phyloP scores from a whole-genome alignment of 225 moss, liverwort and hornwort genomes.

The Pleurozium schreberi region DNA sequence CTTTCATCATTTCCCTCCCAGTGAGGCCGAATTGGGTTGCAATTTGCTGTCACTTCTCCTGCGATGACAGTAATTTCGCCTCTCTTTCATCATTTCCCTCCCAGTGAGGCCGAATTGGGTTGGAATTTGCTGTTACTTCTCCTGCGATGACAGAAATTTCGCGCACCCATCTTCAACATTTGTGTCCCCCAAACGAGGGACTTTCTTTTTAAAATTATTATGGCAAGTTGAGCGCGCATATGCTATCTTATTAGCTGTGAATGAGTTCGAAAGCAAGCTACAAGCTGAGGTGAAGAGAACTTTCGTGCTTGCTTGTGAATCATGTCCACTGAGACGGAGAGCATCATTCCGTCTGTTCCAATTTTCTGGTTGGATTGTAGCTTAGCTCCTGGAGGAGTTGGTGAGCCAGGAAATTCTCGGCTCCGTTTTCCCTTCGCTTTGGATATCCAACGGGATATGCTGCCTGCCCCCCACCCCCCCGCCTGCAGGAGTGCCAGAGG shows the following conservation, averaged over 20 bases:
- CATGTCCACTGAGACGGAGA: not conserved
- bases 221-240: not conserved
- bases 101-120: too few relatives aligned
- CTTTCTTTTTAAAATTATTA: not conserved
- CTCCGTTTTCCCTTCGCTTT: not conserved
- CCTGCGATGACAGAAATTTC: not conserved
- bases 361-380: not conserved
- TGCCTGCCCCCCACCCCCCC: too few relatives aligned
- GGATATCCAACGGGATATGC: not conserved
- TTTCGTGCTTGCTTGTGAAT: not conserved
- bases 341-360: not conserved
- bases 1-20: too few relatives aligned
- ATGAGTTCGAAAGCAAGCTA: not conserved
- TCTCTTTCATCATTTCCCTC: too few relatives aligned
- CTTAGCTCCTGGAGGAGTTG: not conserved
- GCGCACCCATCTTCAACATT: not conserved
- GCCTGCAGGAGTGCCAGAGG: not conserved
- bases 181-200: not conserved
- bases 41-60: not conserved
- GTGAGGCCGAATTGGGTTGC: not conserved
- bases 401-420: not conserved
- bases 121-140: not conserved
- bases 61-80: too few relatives aligned
- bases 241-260: not conserved
- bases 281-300: not conserved